These are phyloP conservation scores for Parsonsia alboflavescens DNA, from an alignment of 257 asterid species.

Conservation along the genomic window DNA sequence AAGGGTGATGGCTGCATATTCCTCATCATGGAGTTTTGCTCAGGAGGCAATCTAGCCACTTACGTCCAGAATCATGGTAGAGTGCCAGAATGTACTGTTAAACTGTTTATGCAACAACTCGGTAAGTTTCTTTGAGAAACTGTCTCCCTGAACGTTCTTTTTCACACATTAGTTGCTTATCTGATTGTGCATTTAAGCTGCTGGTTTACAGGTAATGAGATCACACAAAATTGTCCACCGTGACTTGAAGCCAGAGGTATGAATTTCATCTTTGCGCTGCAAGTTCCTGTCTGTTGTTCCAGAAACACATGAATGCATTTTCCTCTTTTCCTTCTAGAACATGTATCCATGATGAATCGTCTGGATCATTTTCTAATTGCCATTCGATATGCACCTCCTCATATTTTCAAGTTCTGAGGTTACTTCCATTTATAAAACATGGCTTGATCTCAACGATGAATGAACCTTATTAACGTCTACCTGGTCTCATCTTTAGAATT, in stretches of 20 bases:
- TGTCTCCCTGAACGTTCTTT: neutral
- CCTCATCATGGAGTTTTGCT: conserved; percentile 51
- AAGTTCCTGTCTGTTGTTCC: neutral
- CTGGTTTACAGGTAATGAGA: conserved; percentile 41
- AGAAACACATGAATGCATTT: neutral
- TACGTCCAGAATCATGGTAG: conserved; percentile 41
- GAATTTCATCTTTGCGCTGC: conserved; percentile 8
- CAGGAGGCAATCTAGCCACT: conserved; percentile 48
- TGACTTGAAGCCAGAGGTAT: conserved; percentile 57
- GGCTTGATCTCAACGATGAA: neutral
- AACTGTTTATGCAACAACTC: conserved; percentile 43
- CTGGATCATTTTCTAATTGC: no score
- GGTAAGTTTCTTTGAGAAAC: conserved; percentile 23
- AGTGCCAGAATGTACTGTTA: conserved; percentile 37
- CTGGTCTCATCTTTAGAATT: neutral
- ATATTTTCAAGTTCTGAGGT: neutral
- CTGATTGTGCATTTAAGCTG: conserved; percentile 24
- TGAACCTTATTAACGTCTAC: neutral
- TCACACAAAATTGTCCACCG: conserved; percentile 38
- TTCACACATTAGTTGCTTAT: neutral
- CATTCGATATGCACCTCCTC: neutral
- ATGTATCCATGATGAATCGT: neutral
- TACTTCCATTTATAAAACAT: neutral
- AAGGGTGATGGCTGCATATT: conserved; percentile 35
- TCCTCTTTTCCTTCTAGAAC: neutral